Percentiles rank a stretch among this genome's conserved stretches.
Conservation (phyloP, 2,329 filamentous ascomycete species). For the Graphilbum sp. region DNA sequence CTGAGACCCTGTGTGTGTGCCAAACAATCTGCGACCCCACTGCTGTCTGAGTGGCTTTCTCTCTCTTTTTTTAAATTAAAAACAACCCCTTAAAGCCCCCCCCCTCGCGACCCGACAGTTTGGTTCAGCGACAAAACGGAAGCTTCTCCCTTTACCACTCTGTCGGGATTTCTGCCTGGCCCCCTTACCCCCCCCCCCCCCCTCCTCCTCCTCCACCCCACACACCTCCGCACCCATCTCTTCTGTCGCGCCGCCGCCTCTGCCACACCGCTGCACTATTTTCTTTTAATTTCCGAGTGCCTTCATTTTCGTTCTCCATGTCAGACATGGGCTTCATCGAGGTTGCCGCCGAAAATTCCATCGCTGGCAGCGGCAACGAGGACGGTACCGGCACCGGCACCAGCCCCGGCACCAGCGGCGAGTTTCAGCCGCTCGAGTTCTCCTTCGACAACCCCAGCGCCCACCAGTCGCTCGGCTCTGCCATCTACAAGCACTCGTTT, state of each 20-base stretch:
- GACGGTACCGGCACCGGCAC: background rate
- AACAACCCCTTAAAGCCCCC: no score
- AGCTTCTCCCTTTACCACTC: background rate
- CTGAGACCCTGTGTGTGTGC: no score
- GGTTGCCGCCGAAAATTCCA: no score
- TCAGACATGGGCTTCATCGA: background rate
- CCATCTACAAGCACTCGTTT: slow-evolving; percentile 6
- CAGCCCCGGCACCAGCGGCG: background rate
- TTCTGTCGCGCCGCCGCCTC: no score
- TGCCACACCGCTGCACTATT: no score
- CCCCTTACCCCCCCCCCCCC: no score
- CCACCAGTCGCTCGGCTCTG: slow-evolving; percentile 3
- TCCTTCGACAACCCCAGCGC: background rate
- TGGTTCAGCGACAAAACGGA: slow-evolving; percentile 1
- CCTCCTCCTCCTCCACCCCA: background rate
- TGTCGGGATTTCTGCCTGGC: background rate
- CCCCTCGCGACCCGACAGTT: slow-evolving; percentile 2
- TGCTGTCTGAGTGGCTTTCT: no score
- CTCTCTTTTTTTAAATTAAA: no score
- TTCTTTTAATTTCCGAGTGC: background rate
- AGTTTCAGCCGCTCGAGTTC: slow-evolving; percentile 2
- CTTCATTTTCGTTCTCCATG: background rate
- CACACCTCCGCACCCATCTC: no score
- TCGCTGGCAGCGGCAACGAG: no score
- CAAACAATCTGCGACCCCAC: no score